These are phyloP conservation scores for Boechera retrofracta DNA, from an alignment of 345 rosid genomes.

Conservation along the genomic window DNA sequence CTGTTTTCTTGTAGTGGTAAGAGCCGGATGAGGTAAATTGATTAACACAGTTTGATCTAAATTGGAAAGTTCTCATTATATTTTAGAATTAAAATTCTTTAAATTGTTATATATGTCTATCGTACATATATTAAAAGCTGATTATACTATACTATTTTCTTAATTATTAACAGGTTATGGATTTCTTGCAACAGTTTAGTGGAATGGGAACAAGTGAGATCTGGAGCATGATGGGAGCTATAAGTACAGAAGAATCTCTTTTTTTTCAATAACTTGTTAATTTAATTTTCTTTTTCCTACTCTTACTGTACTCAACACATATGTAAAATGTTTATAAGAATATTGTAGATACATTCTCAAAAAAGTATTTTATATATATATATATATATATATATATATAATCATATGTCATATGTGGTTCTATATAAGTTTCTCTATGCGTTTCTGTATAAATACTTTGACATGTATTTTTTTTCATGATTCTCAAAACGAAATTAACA, in stretches of 20 bases:
- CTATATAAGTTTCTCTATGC: background rate
- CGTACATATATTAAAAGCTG: background rate
- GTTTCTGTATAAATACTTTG: background rate
- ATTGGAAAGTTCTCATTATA: constrained; percentile 4
- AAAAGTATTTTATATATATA: background rate
- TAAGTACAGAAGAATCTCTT: constrained; percentile 28
- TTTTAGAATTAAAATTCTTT: background rate
- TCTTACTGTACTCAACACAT: constrained; percentile 24
- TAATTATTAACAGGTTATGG: constrained; percentile 60
- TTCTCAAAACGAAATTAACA: background rate
- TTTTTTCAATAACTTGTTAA: constrained; percentile 31
- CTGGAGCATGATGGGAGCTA: constrained; percentile 39
- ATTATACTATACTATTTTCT: background rate
- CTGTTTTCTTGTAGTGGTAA: constrained; percentile 24
- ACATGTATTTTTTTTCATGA: background rate
- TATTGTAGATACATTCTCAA: constrained; percentile 30
- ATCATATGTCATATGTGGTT: background rate
- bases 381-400: too few relatives aligned
- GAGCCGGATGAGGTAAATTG: constrained; percentile 68
- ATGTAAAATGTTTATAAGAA: constrained; percentile 30
- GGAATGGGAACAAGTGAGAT: constrained; percentile 58
- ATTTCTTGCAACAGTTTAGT: constrained; percentile 67
- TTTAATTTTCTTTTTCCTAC: constrained; percentile 18
- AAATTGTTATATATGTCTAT: background rate
- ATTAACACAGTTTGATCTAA: background rate